Percentiles rank a stretch among this genome's conserved stretches.
phyloP scores from a whole-genome alignment of 371 early-diverging fungal genomes.

The Circinella minor region DNA sequence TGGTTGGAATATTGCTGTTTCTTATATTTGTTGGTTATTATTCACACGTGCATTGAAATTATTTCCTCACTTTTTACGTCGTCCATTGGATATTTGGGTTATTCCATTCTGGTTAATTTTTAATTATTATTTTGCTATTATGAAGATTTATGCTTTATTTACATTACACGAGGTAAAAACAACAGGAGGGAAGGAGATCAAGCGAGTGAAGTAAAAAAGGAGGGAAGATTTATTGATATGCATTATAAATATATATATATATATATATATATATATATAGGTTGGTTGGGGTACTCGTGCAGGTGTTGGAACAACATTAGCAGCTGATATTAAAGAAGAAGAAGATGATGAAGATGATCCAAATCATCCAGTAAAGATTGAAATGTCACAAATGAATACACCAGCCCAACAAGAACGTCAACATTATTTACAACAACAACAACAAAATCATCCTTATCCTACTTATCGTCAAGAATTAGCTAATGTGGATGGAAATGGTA shows the following conservation, averaged over 20 bases:
- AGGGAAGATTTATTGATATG: not conserved
- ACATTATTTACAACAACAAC: slow-evolving; percentile 3
- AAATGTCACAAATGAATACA: slow-evolving; percentile 31
- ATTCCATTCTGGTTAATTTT: slow-evolving; percentile 70
- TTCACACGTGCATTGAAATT: slow-evolving; percentile 65
- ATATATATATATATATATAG: not conserved
- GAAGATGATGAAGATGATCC: slow-evolving; percentile 13
- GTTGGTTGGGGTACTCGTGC: slow-evolving; percentile 68
- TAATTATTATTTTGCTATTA: slow-evolving; percentile 68
- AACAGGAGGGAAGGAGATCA: too few relatives aligned
- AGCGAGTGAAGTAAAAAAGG: not conserved
- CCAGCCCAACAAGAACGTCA: slow-evolving; percentile 16
- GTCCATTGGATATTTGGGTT: slow-evolving; percentile 65
- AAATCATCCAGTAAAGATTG: slow-evolving; percentile 31
- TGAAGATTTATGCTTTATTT: slow-evolving; percentile 65
- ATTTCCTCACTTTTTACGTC: slow-evolving; percentile 61
- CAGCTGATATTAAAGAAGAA: slow-evolving; percentile 44
- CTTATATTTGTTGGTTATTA: slow-evolving; percentile 64
- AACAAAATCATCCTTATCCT: not conserved
- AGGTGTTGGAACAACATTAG: slow-evolving; percentile 39
- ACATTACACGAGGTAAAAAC: slow-evolving; percentile 59
- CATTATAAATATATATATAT: not conserved
- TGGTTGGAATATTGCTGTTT: slow-evolving; percentile 59
- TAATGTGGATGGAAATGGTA: too few relatives aligned
- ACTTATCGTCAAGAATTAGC: not conserved